A percentile compares a stretch with the other conserved stretches of the same genome.
These are phyloP conservation scores for Amyloporia xantha DNA, from an alignment of 768 basidiomycete species.

Conservation along the genomic window DNA sequence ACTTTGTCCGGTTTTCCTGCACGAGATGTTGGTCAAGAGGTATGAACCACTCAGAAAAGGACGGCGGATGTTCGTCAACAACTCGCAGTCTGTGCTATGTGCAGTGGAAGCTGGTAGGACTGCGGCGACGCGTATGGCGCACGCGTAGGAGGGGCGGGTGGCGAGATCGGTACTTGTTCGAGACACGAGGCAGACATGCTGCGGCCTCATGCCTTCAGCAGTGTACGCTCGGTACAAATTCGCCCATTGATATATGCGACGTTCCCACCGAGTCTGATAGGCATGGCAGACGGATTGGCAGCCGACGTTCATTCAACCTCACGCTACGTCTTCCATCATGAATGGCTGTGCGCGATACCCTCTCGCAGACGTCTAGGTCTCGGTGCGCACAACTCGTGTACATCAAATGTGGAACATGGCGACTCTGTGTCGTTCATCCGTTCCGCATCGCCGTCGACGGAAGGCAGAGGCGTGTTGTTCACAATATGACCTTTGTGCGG, in stretches of 20 bases:
- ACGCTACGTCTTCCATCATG: background rate
- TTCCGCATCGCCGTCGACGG: background rate
- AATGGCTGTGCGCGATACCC: background rate
- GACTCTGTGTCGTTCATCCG: background rate
- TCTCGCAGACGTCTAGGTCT: background rate
- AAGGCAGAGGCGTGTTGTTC: background rate
- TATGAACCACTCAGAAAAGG: too few relatives aligned
- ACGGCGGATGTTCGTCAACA: too few relatives aligned
- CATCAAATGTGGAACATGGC: background rate
- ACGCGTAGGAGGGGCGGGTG: background rate
- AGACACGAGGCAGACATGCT: background rate
- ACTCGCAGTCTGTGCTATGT: too few relatives aligned
- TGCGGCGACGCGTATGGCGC: background rate
- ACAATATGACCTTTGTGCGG: background rate
- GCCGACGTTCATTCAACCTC: background rate
- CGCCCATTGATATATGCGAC: background rate
- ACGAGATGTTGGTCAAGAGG: too few relatives aligned
- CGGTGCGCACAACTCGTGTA: background rate
- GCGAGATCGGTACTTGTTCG: background rate
- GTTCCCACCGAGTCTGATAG: background rate
- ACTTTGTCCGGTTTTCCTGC: too few relatives aligned
- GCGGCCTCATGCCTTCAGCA: background rate
- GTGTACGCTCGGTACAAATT: background rate
- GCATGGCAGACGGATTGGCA: background rate
- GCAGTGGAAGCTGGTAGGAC: too few relatives aligned